Conservation (phyloP, 805 yeast species). For the Yarrowia keelungensis region DNA sequence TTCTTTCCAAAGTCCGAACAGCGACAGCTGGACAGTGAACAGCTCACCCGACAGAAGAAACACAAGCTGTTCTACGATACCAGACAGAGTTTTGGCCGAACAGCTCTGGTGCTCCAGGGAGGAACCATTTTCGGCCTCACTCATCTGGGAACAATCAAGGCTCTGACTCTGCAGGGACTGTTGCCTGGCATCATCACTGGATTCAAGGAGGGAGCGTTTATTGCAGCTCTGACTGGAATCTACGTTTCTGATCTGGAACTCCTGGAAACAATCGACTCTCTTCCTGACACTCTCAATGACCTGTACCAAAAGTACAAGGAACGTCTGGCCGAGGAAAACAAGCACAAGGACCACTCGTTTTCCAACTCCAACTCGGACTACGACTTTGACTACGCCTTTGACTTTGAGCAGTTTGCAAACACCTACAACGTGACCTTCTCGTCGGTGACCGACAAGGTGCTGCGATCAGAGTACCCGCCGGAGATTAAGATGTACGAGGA, state of each 20-base stretch:
- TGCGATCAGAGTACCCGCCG: slow-evolving; percentile 82
- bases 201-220: slow-evolving; percentile 91
- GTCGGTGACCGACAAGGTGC: slow-evolving; percentile 74
- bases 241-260: slow-evolving; percentile 68
- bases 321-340: slow-evolving; percentile 26
- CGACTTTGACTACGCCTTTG: slow-evolving; percentile 36
- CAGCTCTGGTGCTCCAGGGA: slow-evolving; percentile 91
- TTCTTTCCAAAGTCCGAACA: slow-evolving; percentile 41
- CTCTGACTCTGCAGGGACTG: slow-evolving; percentile 73
- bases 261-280: slow-evolving; percentile 51
- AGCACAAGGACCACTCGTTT: slow-evolving; percentile 46
- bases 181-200: slow-evolving; percentile 90
- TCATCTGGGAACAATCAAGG: slow-evolving; percentile 90
- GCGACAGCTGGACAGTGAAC: slow-evolving; percentile 46
- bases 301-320: slow-evolving; percentile 22
- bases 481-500: slow-evolving; percentile 81
- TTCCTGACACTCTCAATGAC: slow-evolving; percentile 41
- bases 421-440: slow-evolving; percentile 46
- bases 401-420: slow-evolving; percentile 38
- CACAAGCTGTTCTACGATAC: slow-evolving; percentile 84
- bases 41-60: slow-evolving; percentile 56
- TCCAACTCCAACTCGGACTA: slow-evolving; percentile 50
- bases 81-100: slow-evolving; percentile 84
- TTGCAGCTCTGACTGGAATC: slow-evolving; percentile 84
- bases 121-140: slow-evolving; percentile 94